Base-by-base conservation (phyloP, 1,284 basidiomycete genomes). In the Leccinum insolens region DNA sequence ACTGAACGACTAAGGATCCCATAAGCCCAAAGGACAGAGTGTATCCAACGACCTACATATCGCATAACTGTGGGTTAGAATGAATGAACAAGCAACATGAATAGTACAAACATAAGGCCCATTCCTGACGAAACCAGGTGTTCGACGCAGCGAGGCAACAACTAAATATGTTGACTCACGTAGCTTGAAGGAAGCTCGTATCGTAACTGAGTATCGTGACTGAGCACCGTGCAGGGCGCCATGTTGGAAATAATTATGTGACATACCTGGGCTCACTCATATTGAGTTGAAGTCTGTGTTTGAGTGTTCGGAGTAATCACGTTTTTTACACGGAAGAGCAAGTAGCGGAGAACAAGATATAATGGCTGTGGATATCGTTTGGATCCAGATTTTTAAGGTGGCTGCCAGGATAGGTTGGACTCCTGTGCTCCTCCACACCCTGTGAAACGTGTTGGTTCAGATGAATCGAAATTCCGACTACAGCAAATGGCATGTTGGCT, bases 1-100 rank as follows among this genome's bases (percentile, higher is more conserved):
- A 46, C 44, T 46, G 44, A 17, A 46, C 69, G 20, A 9, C 8
- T 2, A 46, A 46, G 9, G 37, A 57, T 17, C 68, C 68, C 68
- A 67, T 70, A 1, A 69, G 61, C 5, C 20, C n/a, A 11, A 70
- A 70, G 46, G 14, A 57, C 9, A 69, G 22, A 9, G 31, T 67
- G 39, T 63, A 58, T 37, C 68, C 64, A 37, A 70, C 28, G 6
- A 31, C 4, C 68, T 69, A 28, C 3, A 41, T 14, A 25, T n/a
- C 17, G 8, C 12, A 7, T 20, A 22, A 22, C 22, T 69, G 46
- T 46, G 63, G 7, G 49, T 52, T 52, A 39, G n/a, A n/a, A 46
- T 11, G 44, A 5, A 0, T n/a, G 2, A 46, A 46, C n/a, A 11
- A n/a, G 44, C n/a, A 46, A n/a, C 9, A 11, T 46, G 44, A n/a